phyloP scores from a whole-genome alignment of 1,284 basidiomycete genomes.

The Cryptococcus neoformans region DNA sequence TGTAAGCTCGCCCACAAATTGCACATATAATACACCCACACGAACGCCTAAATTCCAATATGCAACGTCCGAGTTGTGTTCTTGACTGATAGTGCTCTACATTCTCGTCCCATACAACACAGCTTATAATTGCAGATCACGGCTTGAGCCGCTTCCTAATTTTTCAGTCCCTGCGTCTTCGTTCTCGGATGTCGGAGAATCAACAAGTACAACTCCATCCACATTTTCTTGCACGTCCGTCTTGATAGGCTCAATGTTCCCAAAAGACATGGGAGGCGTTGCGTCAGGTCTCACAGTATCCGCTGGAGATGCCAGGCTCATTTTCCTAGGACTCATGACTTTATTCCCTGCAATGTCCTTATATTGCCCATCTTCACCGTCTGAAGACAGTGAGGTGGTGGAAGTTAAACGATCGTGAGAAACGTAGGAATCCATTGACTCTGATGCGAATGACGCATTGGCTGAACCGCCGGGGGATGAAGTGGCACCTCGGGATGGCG shows the following conservation, averaged over 20 bases:
- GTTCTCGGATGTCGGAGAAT: slow-evolving; percentile 21
- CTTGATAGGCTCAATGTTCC: neutral
- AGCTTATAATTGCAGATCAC: neutral
- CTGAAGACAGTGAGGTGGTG: slow-evolving; percentile 20
- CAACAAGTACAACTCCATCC: slow-evolving; percentile 14
- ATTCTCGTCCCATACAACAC: too few relatives aligned
- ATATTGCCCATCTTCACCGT: slow-evolving; percentile 4
- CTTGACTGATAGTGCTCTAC: too few relatives aligned
- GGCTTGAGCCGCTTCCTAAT: slow-evolving; percentile 1
- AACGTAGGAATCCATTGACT: slow-evolving; percentile 44
- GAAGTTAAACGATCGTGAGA: slow-evolving; percentile 17
- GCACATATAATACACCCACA: too few relatives aligned
- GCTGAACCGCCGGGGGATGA: slow-evolving; percentile 14
- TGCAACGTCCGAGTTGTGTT: too few relatives aligned
- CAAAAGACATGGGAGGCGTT: neutral
- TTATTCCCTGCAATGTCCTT: slow-evolving; percentile 8
- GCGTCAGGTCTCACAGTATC: slow-evolving; percentile 2
- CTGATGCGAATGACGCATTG: slow-evolving; percentile 19
- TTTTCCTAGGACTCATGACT: slow-evolving; percentile 13
- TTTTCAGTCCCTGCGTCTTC: slow-evolving; percentile 5
- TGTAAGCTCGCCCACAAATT: too few relatives aligned
- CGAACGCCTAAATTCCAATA: too few relatives aligned
- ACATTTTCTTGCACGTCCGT: neutral
- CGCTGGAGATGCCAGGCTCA: slow-evolving; percentile 11
- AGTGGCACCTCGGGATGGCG: slow-evolving; percentile 5